phyloP scores from a whole-genome alignment of 2,329 filamentous ascomycete genomes.

The Cryphonectria japonica region DNA sequence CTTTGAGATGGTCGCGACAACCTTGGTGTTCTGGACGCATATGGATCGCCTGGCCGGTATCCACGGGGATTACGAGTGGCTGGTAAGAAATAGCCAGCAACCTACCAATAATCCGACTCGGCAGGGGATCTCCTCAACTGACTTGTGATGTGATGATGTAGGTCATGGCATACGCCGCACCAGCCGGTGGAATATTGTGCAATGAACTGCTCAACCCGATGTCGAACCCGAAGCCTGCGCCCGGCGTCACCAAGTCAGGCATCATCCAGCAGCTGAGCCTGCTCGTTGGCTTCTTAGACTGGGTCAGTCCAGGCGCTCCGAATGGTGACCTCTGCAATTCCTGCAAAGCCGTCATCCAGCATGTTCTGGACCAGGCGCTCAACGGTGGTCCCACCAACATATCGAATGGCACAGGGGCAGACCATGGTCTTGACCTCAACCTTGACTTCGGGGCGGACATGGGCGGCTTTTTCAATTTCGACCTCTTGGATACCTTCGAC shows the following conservation, averaged over 20 bases:
- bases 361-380: slow-evolving; percentile 53
- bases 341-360: slow-evolving; percentile 53
- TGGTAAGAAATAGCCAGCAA: slow-evolving; percentile 40
- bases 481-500: slow-evolving; percentile 54
- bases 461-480: slow-evolving; percentile 48
- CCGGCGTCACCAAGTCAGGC: slow-evolving; percentile 48
- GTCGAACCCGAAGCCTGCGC: slow-evolving; percentile 38
- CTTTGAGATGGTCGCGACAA: slow-evolving; percentile 52
- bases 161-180: slow-evolving; percentile 55
- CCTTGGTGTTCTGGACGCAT: slow-evolving; percentile 53
- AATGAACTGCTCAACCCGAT: slow-evolving; percentile 53
- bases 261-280: slow-evolving; percentile 58
- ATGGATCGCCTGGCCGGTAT: slow-evolving; percentile 48
- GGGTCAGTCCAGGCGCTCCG: slow-evolving; percentile 52
- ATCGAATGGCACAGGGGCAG: slow-evolving; percentile 33
- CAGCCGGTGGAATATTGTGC: slow-evolving; percentile 54
- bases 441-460: slow-evolving; percentile 28
- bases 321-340: slow-evolving; percentile 53
- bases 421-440: slow-evolving; percentile 39
- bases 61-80: slow-evolving; percentile 52
- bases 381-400: slow-evolving; percentile 40
- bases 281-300: slow-evolving; percentile 55
- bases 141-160: slow-evolving; percentile 27
- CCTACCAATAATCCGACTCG: neutral
- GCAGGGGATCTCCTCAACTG: neutral